Conservation (phyloP, 306 rosid species). For the Dalbergia cochinchinensis region DNA sequence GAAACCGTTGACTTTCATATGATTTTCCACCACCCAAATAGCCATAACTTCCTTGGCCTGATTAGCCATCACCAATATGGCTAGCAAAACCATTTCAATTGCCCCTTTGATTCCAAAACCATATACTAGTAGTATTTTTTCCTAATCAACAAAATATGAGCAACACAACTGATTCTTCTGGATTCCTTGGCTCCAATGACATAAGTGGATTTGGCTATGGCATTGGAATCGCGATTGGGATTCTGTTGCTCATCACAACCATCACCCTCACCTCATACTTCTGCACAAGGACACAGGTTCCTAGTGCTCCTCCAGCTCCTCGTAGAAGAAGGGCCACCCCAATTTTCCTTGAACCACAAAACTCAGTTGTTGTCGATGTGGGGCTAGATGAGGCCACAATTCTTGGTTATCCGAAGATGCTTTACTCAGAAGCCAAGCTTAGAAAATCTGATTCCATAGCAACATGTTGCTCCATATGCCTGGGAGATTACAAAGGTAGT, state of each 20-base stretch:
- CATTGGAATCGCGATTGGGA: slow-evolving; percentile 84
- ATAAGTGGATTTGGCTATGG: slow-evolving; percentile 86
- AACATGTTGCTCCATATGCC: slow-evolving; percentile 83
- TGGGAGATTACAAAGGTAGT: slow-evolving; percentile 71
- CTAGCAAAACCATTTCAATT: slow-evolving; percentile 41
- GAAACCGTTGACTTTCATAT: slow-evolving; percentile 65
- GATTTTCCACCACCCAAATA: slow-evolving; percentile 40
- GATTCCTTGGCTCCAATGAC: slow-evolving; percentile 63
- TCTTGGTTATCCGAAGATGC: slow-evolving; percentile 71
- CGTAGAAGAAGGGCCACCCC: slow-evolving; percentile 29
- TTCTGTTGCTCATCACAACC: slow-evolving; percentile 85
- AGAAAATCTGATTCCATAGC: slow-evolving; percentile 56
- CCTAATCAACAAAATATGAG: slow-evolving; percentile 51
- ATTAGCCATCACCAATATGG: slow-evolving; percentile 48
- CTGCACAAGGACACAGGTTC: slow-evolving; percentile 60
- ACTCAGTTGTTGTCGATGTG: slow-evolving; percentile 63
- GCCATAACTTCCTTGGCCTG: slow-evolving; percentile 38
- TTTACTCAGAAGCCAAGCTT: slow-evolving; percentile 72
- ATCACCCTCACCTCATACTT: slow-evolving; percentile 86
- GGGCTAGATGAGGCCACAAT: slow-evolving; percentile 82
- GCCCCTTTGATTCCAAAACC: slow-evolving; percentile 29
- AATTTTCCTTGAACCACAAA: slow-evolving; percentile 44
- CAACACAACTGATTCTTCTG: slow-evolving; percentile 54
- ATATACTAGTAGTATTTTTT: background rate
- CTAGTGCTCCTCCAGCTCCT: slow-evolving; percentile 3